Percentiles rank a stretch among this genome's conserved stretches.
Evolutionary conservation across 2,329 filamentous ascomycete species (phyloP).

Genomic region (Camillea tinctor): DNA sequence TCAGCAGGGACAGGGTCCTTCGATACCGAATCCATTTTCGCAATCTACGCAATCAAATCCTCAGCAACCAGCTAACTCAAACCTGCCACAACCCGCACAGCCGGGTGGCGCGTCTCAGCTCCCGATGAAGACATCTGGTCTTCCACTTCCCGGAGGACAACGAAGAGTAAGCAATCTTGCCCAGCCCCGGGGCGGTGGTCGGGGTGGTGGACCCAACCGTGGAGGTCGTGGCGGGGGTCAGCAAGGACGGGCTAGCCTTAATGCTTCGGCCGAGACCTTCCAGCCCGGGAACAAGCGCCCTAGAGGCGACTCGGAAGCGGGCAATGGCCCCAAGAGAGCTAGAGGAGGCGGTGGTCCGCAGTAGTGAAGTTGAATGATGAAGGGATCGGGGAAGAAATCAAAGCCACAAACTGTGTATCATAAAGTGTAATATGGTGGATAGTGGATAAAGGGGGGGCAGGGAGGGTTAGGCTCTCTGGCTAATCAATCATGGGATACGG

Average conservation of each 20-base stretch:
- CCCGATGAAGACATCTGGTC: conserved; percentile 36
- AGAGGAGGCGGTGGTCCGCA: conserved; percentile 33
- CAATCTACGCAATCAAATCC: conserved; percentile 12
- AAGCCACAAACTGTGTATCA: conserved; percentile 2
- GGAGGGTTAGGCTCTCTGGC: not conserved
- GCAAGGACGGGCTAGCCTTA: conserved; percentile 41
- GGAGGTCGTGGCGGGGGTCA: conserved; percentile 38
- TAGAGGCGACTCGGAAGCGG: conserved; percentile 46
- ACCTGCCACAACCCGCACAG: conserved; percentile 18
- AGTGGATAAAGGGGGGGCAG: not conserved
- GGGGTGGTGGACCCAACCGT: conserved; percentile 37
- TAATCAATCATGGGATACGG: not conserved
- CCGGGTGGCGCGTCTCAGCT: conserved; percentile 25
- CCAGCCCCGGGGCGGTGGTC: conserved; percentile 29
- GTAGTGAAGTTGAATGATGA: not conserved
- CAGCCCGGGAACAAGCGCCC: conserved; percentile 55
- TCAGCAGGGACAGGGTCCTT: conserved; percentile 8
- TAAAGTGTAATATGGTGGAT: conserved; percentile 4
- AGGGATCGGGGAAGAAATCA: not conserved
- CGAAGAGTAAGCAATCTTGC: conserved; percentile 29
- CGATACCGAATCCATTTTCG: conserved; percentile 23
- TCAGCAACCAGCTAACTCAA: conserved; percentile 12
- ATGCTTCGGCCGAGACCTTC: conserved; percentile 51
- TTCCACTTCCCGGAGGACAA: conserved; percentile 38
- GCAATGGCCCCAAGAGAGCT: conserved; percentile 39